These are phyloP conservation scores for Alternaria longipes DNA, from an alignment of 2,329 filamentous ascomycete species.

Conservation along the genomic window DNA sequence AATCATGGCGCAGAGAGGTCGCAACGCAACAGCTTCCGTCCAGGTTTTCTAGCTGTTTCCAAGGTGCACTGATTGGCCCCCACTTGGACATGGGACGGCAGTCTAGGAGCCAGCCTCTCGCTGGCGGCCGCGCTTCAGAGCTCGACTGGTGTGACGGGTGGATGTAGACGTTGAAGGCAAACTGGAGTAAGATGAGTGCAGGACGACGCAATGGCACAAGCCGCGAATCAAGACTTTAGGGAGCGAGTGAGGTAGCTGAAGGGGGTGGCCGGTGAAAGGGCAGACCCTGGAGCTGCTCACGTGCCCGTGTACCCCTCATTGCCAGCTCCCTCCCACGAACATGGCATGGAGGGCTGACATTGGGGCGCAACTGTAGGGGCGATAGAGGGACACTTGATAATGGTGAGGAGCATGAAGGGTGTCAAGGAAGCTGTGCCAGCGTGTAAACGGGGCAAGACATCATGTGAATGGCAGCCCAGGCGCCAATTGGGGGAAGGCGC, in stretches of 20 bases:
- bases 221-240: slow-evolving; percentile 8
- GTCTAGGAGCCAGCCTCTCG: slow-evolving; percentile 20
- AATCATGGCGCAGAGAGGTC: slow-evolving; percentile 31
- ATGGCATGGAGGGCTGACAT: not conserved
- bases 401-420: not conserved
- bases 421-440: slow-evolving; percentile 6
- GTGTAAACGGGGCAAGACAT: slow-evolving; percentile 21
- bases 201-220: slow-evolving; percentile 9
- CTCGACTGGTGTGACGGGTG: slow-evolving; percentile 38
- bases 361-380: not conserved
- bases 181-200: slow-evolving; percentile 7
- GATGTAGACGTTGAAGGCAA: slow-evolving; percentile 9
- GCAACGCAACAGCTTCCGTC: slow-evolving; percentile 22
- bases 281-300: slow-evolving; percentile 21
- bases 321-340: slow-evolving; percentile 3
- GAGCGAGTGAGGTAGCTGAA: not conserved
- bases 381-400: not conserved
- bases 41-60: slow-evolving; percentile 49
- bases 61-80: slow-evolving; percentile 42
- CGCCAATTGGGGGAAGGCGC: slow-evolving; percentile 35
- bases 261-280: not conserved
- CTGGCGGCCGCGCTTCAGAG: slow-evolving; percentile 32
- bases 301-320: slow-evolving; percentile 27
- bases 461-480: slow-evolving; percentile 28
- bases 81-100: slow-evolving; percentile 19